Conservation (phyloP, 2,329 filamentous ascomycete species). For the Aspergillus aculeatus region DNA sequence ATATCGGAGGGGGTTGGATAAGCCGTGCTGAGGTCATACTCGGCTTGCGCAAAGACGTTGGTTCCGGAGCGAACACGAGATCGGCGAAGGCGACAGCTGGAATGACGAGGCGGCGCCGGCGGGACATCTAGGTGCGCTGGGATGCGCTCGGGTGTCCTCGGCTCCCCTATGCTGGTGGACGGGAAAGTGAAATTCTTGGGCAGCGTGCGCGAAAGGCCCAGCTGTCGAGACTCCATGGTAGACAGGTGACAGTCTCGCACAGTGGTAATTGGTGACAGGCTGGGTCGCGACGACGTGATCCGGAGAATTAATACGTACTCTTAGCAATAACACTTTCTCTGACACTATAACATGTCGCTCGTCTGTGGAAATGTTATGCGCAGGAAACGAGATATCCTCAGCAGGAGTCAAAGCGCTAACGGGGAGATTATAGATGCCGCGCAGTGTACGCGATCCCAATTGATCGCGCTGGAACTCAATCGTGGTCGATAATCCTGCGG, state of each 20-base stretch:
- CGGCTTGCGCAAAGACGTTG: conserved; percentile 35
- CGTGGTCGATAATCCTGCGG: background rate
- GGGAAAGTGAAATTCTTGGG: conserved; percentile 50
- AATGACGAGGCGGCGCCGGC: conserved; percentile 47
- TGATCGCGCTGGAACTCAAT: conserved; percentile 10
- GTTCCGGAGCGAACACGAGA: conserved; percentile 40
- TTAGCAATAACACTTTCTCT: conserved; percentile 8
- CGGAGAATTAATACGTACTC: conserved; percentile 5
- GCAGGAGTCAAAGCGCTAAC: conserved; percentile 4
- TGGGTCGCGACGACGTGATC: background rate
- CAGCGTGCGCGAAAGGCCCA: conserved; percentile 45
- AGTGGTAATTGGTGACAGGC: conserved; percentile 1
- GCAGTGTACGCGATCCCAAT: background rate
- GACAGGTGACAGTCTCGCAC: conserved; percentile 7
- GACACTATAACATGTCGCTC: conserved; percentile 18
- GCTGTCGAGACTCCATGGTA: conserved; percentile 41
- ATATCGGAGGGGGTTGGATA: conserved; percentile 37
- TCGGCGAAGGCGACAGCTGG: conserved; percentile 42
- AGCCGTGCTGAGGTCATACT: conserved; percentile 36
- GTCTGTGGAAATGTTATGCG: background rate
- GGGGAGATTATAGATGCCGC: conserved; percentile 2
- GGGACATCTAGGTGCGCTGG: conserved; percentile 41
- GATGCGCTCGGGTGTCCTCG: conserved; percentile 45
- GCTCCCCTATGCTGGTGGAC: conserved; percentile 33
- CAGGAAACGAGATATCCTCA: background rate